Base-by-base conservation (phyloP, 1,139 yeast genomes). In the Blastobotrys arbuscula region DNA sequence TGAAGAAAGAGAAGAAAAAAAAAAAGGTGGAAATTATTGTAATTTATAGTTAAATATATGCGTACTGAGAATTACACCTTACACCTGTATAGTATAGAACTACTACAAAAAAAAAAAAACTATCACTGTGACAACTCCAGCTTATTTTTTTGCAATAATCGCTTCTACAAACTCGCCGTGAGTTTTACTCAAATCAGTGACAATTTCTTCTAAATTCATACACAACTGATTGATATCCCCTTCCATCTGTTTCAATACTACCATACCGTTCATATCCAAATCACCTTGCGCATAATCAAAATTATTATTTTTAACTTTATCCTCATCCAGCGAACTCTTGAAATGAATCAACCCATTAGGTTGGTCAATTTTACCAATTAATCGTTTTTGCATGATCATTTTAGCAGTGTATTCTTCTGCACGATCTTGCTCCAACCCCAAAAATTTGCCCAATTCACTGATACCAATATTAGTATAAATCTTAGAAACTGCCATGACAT, bases 281-380 rank as follows among this genome's bases (percentile, higher is more conserved):
- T 51, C 50, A 23, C 47, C 45, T 33, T 40, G 46, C 5, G 46
- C 49, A 41, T 54, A 49, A 34, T 48, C 50, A 21, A 45, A 48
- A 39, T 49, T 38, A 44, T 45, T 45, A 21, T 42, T 44, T 10
- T 12, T 33, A 15, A 26, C 39, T 16, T 33, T 26, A 2, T 44
- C 52, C 15, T 39, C 18, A 38, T 51, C 55, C 30, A 45, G 34
- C 10, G 40, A 30, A 9, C 46, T 35, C 39, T 53, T 55, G 48
- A 67, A 67, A 40, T 59, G 57, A 7, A 67, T 62, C 38, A 64
- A 50, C 7, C 63, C 62, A 21, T 59, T 63, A 15, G 62, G 60
- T 51, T 68, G 70, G 49, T 67, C 70, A 43, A 67, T 66, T 20
- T 57, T 54, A 7, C 68, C 71, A 10, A 56, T 52, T 31, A 67